Base-by-base conservation (phyloP, 352 stramenopile species). In the Pythium guiyangense region DNA sequence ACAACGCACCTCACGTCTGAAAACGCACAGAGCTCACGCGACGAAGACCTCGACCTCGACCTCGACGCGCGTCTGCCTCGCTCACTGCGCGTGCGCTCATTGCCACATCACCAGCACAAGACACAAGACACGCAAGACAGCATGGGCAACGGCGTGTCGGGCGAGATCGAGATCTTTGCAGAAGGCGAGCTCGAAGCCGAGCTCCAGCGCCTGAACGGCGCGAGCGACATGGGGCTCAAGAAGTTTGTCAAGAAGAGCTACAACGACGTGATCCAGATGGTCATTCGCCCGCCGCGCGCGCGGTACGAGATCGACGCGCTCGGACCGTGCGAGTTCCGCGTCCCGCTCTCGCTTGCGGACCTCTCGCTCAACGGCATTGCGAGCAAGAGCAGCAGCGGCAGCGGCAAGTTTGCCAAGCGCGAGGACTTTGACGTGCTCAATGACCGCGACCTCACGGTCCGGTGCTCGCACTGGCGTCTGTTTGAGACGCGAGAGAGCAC, bases 91-190 rank as follows among this genome's bases (percentile, higher is more conserved):
- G n/a, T n/a, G n/a, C n/a, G n/a, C 29, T 34, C 29, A 34, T 34
- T 8, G 29, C 29, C 29, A 6, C 29, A 34, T 34, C 29, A 8
- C 3, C 29, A 34, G 29, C 29, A 34, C 29, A 34, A 34, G 29
- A 34, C 29, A 34, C 29, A 34, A 34, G 29, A 34, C 29, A 34
- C 29, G 6, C 3, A 6, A 34, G 29, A 34, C 20, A 64, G 2
- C 39, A 93, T 93, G 84, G 84, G 84, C 55, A 90, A 87, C 70
- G 78, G 74, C 46, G 71, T 73, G 49, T 90, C 82, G 2, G 75
- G 52, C 8, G 79, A 90, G 56, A 90, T 94, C 65, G 70, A 79
- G 55, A 92, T 95, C 64, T 95, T 93, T 60, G 79, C 71, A 14
- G 79, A 89, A 37, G 86, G 84, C 49, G 81, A 93, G 57, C 60